Conservation (phyloP, 805 yeast genomes). For the Candida parachauliodes region DNA sequence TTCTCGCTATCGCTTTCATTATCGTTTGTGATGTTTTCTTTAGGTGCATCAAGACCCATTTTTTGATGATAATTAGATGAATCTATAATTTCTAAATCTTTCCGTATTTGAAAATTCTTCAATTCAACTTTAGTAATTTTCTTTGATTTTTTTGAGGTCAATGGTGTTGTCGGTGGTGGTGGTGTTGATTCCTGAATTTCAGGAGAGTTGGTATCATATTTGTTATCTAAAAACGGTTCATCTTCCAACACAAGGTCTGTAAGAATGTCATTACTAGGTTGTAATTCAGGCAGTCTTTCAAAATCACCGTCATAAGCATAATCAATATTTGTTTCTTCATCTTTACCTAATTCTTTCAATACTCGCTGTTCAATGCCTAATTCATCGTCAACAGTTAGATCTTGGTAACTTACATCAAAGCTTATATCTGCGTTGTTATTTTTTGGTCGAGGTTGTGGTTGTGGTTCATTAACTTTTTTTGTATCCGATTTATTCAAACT, state of each 20-base stretch:
- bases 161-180: too few relatives aligned
- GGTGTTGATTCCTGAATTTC: background rate
- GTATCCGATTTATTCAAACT: constrained; percentile 29
- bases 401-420: constrained; percentile 37
- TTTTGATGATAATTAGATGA: constrained; percentile 8
- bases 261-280: constrained; percentile 4
- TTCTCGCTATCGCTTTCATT: background rate
- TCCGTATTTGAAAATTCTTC: constrained; percentile 8
- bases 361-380: constrained; percentile 33
- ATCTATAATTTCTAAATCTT: constrained; percentile 11
- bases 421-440: constrained; percentile 24
- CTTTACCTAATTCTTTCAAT: constrained; percentile 17
- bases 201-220: background rate
- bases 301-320: constrained; percentile 3
- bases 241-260: constrained; percentile 3
- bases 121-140: constrained; percentile 8
- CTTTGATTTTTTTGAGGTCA: constrained; percentile 4
- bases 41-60: background rate
- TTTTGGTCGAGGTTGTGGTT: background rate
- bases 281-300: background rate
- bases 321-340: constrained; percentile 3
- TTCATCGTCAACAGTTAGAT: constrained; percentile 36
- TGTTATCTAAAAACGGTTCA: background rate
- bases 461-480: background rate
- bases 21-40: constrained; percentile 1